Conservation (phyloP, 164 flowering plant species). For the Stephania cephalantha region DNA sequence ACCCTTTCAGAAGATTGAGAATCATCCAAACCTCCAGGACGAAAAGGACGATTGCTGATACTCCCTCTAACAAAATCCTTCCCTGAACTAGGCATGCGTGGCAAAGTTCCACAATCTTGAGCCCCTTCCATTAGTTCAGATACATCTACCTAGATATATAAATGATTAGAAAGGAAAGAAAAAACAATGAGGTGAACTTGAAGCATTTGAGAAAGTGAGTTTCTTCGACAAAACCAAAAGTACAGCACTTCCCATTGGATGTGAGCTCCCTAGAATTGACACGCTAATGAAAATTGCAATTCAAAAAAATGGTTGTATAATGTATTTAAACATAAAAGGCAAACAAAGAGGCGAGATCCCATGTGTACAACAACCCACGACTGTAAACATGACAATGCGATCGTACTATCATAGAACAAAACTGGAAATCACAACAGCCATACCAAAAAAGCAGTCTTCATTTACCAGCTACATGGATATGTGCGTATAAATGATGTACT, state of each 20-base stretch:
- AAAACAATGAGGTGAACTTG: neutral
- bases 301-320: too few relatives aligned
- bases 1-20: slow-evolving; percentile 51
- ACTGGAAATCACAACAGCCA: too few relatives aligned
- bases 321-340: too few relatives aligned
- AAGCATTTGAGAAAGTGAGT: neutral
- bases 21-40: slow-evolving; percentile 84
- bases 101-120: slow-evolving; percentile 57
- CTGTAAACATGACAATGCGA: too few relatives aligned
- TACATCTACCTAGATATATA: slow-evolving; percentile 52
- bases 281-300: too few relatives aligned
- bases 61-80: slow-evolving; percentile 87
- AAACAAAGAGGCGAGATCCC: too few relatives aligned
- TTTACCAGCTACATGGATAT: neutral
- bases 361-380: too few relatives aligned
- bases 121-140: slow-evolving; percentile 57
- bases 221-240: neutral
- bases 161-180: neutral
- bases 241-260: neutral
- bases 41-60: slow-evolving; percentile 83
- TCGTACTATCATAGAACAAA: too few relatives aligned
- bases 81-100: slow-evolving; percentile 65
- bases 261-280: neutral
- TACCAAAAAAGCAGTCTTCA: too few relatives aligned
- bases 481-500: neutral